These are phyloP conservation scores for Cryptococcus deneoformans DNA, from an alignment of 1,284 basidiomycete species.

Conservation along the genomic window DNA sequence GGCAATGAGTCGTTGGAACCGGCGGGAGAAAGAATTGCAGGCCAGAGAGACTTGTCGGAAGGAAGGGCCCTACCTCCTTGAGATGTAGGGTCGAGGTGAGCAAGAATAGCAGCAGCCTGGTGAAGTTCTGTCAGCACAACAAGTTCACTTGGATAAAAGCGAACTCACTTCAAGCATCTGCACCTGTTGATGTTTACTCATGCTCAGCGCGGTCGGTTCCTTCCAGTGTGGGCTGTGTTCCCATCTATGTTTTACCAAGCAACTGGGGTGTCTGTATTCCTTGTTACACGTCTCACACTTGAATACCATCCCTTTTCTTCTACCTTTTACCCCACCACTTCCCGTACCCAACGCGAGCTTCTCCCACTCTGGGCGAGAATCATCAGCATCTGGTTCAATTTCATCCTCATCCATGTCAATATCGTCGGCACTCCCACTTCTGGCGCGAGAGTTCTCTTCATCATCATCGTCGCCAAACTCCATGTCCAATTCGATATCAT, in stretches of 20 bases:
- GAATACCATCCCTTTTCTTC: constrained; percentile 74
- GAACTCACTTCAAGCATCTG: constrained; percentile 80
- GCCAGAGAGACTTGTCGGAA: constrained; percentile 79
- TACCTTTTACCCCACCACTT: constrained; percentile 53
- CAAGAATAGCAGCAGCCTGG: constrained; percentile 90
- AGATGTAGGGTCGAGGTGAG: constrained; percentile 63
- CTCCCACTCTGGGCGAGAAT: constrained; percentile 26
- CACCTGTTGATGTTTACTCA: constrained; percentile 97
- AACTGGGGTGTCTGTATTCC: constrained; percentile 92
- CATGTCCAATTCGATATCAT: constrained; percentile 48
- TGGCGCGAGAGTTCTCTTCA: constrained; percentile 17
- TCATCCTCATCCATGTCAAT: constrained; percentile 40
- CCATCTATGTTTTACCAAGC: constrained; percentile 96
- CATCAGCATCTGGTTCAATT: constrained; percentile 11
- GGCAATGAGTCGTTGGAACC: constrained; percentile 31
- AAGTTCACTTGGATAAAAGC: not conserved
- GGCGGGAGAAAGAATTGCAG: constrained; percentile 52
- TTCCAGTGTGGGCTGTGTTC: constrained; percentile 98
- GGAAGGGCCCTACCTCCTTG: constrained; percentile 73
- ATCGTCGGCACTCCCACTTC: constrained; percentile 27
- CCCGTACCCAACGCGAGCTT: constrained; percentile 47
- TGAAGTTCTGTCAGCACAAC: not conserved
- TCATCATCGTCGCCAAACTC: constrained; percentile 38
- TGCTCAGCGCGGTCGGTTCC: constrained; percentile 86
- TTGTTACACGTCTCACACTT: constrained; percentile 90